A percentile compares a stretch with the other conserved stretches of the same genome.
Evolutionary conservation across 129 eudicot genomes (phyloP).

Genomic region (Helianthus tuberosus): DNA sequence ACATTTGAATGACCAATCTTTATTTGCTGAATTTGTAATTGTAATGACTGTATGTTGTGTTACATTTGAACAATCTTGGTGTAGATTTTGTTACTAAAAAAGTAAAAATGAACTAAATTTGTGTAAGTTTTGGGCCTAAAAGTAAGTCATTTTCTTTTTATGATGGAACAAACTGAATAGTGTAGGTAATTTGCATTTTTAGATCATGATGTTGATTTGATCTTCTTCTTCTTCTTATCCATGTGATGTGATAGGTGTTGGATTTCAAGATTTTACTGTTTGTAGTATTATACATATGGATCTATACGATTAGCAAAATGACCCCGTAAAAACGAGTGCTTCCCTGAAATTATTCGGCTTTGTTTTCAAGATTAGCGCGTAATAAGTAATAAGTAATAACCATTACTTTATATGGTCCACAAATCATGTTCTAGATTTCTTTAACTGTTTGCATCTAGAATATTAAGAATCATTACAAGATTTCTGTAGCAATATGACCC

Average conservation of each 20-base stretch:
- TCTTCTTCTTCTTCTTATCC: constrained; percentile 17
- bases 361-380: constrained; percentile 14
- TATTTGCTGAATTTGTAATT: constrained; percentile 10
- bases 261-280: constrained; percentile 8
- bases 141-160: constrained; percentile 18
- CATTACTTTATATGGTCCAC: constrained; percentile 19
- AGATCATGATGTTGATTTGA: constrained; percentile 31
- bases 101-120: not conserved
- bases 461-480: too few species aligned
- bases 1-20: constrained; percentile 21
- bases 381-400: not conserved
- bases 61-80: constrained; percentile 1
- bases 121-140: constrained; percentile 15
- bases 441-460: not conserved
- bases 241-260: constrained; percentile 30
- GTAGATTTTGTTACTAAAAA: constrained; percentile 11
- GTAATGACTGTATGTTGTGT: constrained; percentile 1
- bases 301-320: constrained; percentile 2
- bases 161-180: not conserved
- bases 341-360: constrained; percentile 1
- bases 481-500: not conserved
- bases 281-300: constrained; percentile 15
- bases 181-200: constrained; percentile 9
- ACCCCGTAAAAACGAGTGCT: constrained; percentile 8
- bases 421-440: constrained; percentile 9